Evolutionary conservation across 2,329 filamentous ascomycete genomes (phyloP), one percentile per base, ranked within the genome.

Genomic region (Dothiorella sarmentorum): DNA sequence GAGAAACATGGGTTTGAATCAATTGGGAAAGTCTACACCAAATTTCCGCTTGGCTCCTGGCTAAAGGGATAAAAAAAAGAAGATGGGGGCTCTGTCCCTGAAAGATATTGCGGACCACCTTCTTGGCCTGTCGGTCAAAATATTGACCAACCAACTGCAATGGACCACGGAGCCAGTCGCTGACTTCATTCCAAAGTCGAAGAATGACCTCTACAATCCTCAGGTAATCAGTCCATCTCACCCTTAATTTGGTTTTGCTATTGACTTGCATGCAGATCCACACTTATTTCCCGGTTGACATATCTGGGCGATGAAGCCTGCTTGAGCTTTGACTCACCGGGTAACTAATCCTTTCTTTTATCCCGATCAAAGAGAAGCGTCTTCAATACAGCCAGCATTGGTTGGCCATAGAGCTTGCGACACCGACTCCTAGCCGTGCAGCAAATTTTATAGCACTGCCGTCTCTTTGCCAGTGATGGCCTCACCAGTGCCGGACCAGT

Each of bases 61-160:
- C 72, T 78, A 5, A 76, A 76, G 52, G 77, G 81, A 51, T 71
- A 75, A 75, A 56, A 75, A 79, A 72, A 82, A 80, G 64, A 75
- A 78, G 62, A 74, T 82, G 20, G 78, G 79, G 15, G 68, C 73
- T 26, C 79, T 73, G 66, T 63, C 63, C 56, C 42, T 60, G 24
- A 63, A 64, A 43, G 64, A 67, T 51, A 57, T 67, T 45, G 60
- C 35, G 10, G 60, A 63, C 44, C 63, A 61, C 76, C 5, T 66
- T 20, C 57, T 62, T 15, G 63, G 63, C 17, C 53, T 66, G 7
- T 61, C 58, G 4, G 58, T 65, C 47, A 65, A 64, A 42, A 40
- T 64, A 17, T 63, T 66, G 56, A 61, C 60, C 1, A 63, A 62
- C 56, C 60, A 64, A 3, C 55, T 67, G 15, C 64, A 65, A 13